phyloP scores from a whole-genome alignment of 1,139 yeast species.

The Candida dubliniensis region DNA sequence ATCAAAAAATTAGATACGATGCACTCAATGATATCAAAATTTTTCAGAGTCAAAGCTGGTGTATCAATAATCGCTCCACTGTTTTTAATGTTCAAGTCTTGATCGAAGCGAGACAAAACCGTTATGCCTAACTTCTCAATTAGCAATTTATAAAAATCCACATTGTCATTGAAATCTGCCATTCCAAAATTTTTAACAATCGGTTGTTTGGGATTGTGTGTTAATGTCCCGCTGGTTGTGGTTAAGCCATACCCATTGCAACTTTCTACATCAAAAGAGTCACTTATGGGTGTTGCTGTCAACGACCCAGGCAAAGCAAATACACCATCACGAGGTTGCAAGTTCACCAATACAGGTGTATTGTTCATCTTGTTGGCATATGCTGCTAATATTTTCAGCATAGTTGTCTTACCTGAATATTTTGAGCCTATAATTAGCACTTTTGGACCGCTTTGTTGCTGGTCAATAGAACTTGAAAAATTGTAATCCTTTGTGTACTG shows the following conservation, averaged over 20 bases:
- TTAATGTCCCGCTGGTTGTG: conserved; percentile 83
- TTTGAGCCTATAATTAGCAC: conserved; percentile 74
- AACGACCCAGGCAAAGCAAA: conserved; percentile 84
- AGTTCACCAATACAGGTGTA: conserved; percentile 69
- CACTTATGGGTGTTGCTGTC: conserved; percentile 82
- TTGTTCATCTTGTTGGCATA: conserved; percentile 75
- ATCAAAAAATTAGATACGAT: conserved; percentile 64
- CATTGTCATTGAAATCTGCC: conserved; percentile 57
- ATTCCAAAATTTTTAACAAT: conserved; percentile 79
- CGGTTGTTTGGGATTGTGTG: conserved; percentile 85
- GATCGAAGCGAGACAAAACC: conserved; percentile 55
- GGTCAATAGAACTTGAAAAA: conserved; percentile 16
- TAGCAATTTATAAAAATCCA: conserved; percentile 57
- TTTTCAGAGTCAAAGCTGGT: conserved; percentile 58
- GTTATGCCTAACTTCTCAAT: conserved; percentile 60
- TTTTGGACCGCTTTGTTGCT: conserved; percentile 51
- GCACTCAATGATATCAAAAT: conserved; percentile 55
- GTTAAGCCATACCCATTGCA: conserved; percentile 77
- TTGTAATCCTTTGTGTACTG: conserved; percentile 32
- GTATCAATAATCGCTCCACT: conserved; percentile 80
- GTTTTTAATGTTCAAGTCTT: conserved; percentile 51
- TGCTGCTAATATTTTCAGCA: conserved; percentile 66
- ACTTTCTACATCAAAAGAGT: conserved; percentile 74
- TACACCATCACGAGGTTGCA: conserved; percentile 79
- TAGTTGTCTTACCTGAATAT: conserved; percentile 75